Evolutionary conservation across 225 moss, liverwort and hornwort genomes (phyloP), one percentile per base, ranked within the genome.

Genomic region (Asterella californica): DNA sequence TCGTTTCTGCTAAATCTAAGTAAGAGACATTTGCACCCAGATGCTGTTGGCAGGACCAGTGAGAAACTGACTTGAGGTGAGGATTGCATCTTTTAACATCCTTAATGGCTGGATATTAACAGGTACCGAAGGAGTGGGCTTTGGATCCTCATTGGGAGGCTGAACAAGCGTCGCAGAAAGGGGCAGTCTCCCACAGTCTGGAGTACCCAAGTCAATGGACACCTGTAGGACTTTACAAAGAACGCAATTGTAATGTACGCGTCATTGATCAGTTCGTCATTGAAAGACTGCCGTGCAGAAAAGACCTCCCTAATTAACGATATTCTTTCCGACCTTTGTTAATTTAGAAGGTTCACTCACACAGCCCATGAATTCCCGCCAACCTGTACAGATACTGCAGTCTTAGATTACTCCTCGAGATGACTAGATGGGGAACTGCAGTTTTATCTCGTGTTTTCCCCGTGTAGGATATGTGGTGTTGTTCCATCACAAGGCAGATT

Each of bases 41-140:
- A 27, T 27, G 32, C 32, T 65, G 2, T 14, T 32, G 29, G 17
- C 65, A 33, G 33, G 57, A 32, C 2, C 32, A 65, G 32, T 1
- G 9, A 6, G 21, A 65, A 33, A 65, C 15, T 11, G n/a, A 65
- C 36, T 27, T 74, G 22, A 60, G 19, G 22, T 74, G 22, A 60
- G 19, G 22, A 66, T 2, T 14, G 45, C 37, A 57, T 5, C 0
- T 7, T 19, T 19, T 61, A 0, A 27, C 25, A 36, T 67, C 27
- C 9, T 9, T 34, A 9, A 33, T 18, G 25, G 42, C 33, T 74
- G 74, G 12, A 5, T 75, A 4, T 84, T 47, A 79, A 19, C 85
- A 99, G 99, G 99, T 99, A 79, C 93, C 95, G 0, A 99, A 92
- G 82, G 99, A 99, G 80, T 99, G 99, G 99, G 90, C 90, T 34